Evolutionary conservation across 2,329 filamentous ascomycete species (phyloP).

Genomic region (Lachnellula hyalina): DNA sequence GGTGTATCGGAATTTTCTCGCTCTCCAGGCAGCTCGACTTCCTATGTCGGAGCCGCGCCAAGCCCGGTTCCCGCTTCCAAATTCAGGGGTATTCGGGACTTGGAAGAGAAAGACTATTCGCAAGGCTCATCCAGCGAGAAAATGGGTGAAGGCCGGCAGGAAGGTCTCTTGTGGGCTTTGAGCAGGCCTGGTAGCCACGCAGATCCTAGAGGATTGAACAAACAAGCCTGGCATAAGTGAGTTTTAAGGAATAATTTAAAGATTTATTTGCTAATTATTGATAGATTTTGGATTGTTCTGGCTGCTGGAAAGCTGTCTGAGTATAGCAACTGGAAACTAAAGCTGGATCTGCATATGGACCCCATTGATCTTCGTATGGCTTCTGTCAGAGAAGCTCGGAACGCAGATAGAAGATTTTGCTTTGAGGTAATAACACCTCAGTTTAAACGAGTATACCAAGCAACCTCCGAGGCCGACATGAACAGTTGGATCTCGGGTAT

Average conservation of each 20-base stretch:
- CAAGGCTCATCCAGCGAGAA: slow-evolving; percentile 49
- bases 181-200: slow-evolving; percentile 91
- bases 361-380: slow-evolving; percentile 96
- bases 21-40: slow-evolving; percentile 51
- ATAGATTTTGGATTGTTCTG: slow-evolving; percentile 94
- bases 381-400: slow-evolving; percentile 90
- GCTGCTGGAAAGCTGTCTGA: slow-evolving; percentile 96
- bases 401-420: slow-evolving; percentile 90
- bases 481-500: slow-evolving; percentile 93
- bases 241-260: slow-evolving; percentile 31
- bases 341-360: slow-evolving; percentile 92
- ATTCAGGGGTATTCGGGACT: slow-evolving; percentile 88
- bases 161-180: slow-evolving; percentile 90
- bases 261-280: slow-evolving; percentile 25
- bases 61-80: slow-evolving; percentile 52
- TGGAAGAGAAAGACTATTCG: slow-evolving; percentile 74
- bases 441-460: slow-evolving; percentile 94
- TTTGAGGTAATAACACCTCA: slow-evolving; percentile 98
- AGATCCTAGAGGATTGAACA: slow-evolving; percentile 91
- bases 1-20: slow-evolving; percentile 36
- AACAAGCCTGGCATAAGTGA: slow-evolving; percentile 98
- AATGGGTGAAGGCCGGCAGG: slow-evolving; percentile 70
- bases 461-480: slow-evolving; percentile 97
- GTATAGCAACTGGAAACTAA: slow-evolving; percentile 99
- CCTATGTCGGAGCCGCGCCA: slow-evolving; percentile 34